A percentile compares a stretch with the other conserved stretches of the same genome.
Evolutionary conservation across 208 protist genomes (phyloP).

Genomic region (Wallacemonas sp.): DNA sequence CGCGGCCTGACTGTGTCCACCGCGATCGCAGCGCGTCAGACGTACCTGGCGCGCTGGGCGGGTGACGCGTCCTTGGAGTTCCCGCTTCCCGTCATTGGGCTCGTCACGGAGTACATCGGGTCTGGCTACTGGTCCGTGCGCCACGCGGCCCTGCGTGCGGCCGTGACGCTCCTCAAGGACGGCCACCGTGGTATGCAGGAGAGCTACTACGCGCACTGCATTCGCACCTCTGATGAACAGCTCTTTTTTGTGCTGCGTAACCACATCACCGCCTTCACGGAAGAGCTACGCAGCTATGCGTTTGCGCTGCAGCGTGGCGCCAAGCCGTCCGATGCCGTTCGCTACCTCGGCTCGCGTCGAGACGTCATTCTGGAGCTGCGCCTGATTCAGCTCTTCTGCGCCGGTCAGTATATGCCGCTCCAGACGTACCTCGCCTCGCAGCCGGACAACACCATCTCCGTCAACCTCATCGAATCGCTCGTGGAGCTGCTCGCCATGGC

Average conservation of each 20-base stretch:
- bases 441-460: conserved; percentile 53
- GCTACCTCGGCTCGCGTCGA: conserved; percentile 29
- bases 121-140: conserved; percentile 34
- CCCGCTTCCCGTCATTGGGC: conserved; percentile 37
- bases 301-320: conserved; percentile 25
- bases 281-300: conserved; percentile 31
- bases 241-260: conserved; percentile 48
- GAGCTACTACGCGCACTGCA: conserved; percentile 38
- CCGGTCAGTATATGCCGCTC: conserved; percentile 50
- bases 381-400: conserved; percentile 69
- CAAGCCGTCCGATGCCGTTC: conserved; percentile 22
- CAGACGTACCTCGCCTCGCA: conserved; percentile 67
- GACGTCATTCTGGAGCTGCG: conserved; percentile 38
- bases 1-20: conserved; percentile 27
- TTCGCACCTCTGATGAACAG: conserved; percentile 36
- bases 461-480: conserved; percentile 64
- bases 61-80: conserved; percentile 38
- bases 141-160: conserved; percentile 29
- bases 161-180: conserved; percentile 32
- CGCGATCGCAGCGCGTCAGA: conserved; percentile 28
- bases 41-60: conserved; percentile 33
- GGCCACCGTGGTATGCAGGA: conserved; percentile 55
- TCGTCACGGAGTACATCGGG: conserved; percentile 37
- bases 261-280: conserved; percentile 37
- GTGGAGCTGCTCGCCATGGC: conserved; percentile 49